Conservation (phyloP, 1,284 basidiomycete species). For the Trametes hirsuta region DNA sequence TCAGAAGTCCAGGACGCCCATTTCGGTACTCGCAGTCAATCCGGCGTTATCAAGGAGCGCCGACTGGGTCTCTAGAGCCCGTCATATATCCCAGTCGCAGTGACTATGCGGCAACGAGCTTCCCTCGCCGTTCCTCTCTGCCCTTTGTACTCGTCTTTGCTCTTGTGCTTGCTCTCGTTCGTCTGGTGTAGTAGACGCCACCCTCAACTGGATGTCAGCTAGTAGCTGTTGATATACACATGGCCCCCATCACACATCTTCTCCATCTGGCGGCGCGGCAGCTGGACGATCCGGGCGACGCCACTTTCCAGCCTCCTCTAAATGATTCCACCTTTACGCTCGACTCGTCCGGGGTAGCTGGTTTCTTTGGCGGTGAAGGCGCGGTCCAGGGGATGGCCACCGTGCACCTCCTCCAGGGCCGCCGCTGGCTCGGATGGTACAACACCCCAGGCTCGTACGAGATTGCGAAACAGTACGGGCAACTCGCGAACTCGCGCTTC, state of each 20-base stretch:
- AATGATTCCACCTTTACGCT: constrained; percentile 15
- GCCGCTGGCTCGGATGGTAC: constrained; percentile 27
- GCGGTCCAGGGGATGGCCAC: constrained; percentile 25
- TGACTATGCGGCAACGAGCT: no score
- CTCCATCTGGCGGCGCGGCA: background rate
- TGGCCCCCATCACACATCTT: constrained; percentile 4
- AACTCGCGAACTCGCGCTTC: constrained; percentile 23
- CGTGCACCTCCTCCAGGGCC: constrained; percentile 19
- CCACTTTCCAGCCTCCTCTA: constrained; percentile 5
- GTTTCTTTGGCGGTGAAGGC: constrained; percentile 25
- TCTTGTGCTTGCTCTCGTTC: background rate
- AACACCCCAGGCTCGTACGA: constrained; percentile 24
- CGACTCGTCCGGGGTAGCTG: constrained; percentile 24
- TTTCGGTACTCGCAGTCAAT: no score
- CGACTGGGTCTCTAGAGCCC: no score
- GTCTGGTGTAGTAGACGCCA: background rate
- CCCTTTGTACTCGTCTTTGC: background rate
- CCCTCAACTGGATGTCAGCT: background rate
- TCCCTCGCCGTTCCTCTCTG: background rate
- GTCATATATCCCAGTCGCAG: no score
- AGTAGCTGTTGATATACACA: background rate
- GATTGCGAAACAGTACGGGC: constrained; percentile 26
- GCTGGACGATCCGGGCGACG: background rate
- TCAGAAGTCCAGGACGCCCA: no score
- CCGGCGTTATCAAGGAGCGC: no score